Base-by-base conservation (phyloP, 352 stramenopile species). In the Peronospora farinosa region DNA sequence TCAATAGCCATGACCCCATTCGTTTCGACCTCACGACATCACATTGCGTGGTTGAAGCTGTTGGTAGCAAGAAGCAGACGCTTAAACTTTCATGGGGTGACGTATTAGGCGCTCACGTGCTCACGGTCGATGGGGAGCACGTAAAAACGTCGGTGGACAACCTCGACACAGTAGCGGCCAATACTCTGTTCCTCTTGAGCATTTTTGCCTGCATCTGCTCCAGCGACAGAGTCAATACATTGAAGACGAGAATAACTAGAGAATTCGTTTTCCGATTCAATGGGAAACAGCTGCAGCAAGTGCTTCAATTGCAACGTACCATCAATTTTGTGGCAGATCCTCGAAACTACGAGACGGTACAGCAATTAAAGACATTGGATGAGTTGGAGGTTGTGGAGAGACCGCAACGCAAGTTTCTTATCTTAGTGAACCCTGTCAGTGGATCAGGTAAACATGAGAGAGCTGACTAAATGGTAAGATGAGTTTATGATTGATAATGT, bases 341-440 rank as follows among this genome's bases (percentile, higher is more conserved):
- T 43, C 62, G 75, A 11, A 66, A 74, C 15, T 40, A 54, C 5
- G 38, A 47, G 13, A 42, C 19, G n/a, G 33, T 78, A 7, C 12
- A 46, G 15, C 46, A 56, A 12, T 36, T 66, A 11, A 46, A 32
- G 35, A 64, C 43, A 44, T 21, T 86, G 27, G 65, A 69, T 3
- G 52, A 66, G 7, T 35, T 86, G 35, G 32, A 57, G 36, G 25
- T 67, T 0, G 45, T 57, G 15, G 49, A 54, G 15, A 47, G 32
- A 15, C 19, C 40, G 7, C 27, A 40, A 42, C 65, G 74, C 35
- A 75, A 70, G 46, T 90, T 78, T 33, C 47, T 85, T 1, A 72
- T 84, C 48, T 40, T 91, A n/a, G 69, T 91, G 47, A 91, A 91
- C 45, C 79, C 77, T 10, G 67, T 87, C 3, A 78, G 79, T 32